Evolutionary conservation across 108 stramenopile genomes (phyloP), one percentile per base, ranked within the genome.

Genomic region (Schizochytrium sp.): DNA sequence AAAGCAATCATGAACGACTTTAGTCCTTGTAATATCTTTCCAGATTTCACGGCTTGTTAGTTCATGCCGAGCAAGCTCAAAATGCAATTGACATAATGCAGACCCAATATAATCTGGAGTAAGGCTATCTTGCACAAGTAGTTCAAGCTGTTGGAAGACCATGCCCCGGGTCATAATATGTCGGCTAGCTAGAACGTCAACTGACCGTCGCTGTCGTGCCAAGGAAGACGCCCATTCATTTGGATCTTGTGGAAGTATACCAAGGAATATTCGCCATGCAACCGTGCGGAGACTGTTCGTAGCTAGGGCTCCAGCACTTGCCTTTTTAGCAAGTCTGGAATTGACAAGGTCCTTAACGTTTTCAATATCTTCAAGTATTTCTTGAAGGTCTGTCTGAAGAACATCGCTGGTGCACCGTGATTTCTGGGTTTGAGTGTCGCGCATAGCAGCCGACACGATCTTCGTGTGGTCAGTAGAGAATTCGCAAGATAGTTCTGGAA

Each of bases 21-120:
- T 83, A 5, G 76, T 83, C 7, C 76, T 17, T 7, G 47, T 55
- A 12, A 83, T 83, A 53, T 83, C 76, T 83, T 83, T 83, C 76
- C 76, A 83, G n/a, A 83, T 83, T 28, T 83, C 76, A 53, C 64
- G 64, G 64, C 64, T 44, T 28, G 44, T 13, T 13, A 28, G 64
- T 44, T 69, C 64, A 38, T 69, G 64, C 15, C 15, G 40, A 8
- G 64, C 64, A 44, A 69, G 44, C 5, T 38, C 64, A 69, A 69
- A 69, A 15, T 69, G 64, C 7, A 69, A 15, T 10, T 69, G 15
- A 38, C 64, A 0, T 0, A 69, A 44, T 44, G 64, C 64, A 44
- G 64, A 12, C 12, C 64, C 64, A 3, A 69, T 2, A 44, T 69
- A 69, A 38, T 69, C 64, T 8, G 64, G 19, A 38, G 42, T 7